Percentiles rank a stretch among this genome's conserved stretches.
phyloP scores from a whole-genome alignment of 164 flowering plant genomes.

The Tetrastigma voinierianum region DNA sequence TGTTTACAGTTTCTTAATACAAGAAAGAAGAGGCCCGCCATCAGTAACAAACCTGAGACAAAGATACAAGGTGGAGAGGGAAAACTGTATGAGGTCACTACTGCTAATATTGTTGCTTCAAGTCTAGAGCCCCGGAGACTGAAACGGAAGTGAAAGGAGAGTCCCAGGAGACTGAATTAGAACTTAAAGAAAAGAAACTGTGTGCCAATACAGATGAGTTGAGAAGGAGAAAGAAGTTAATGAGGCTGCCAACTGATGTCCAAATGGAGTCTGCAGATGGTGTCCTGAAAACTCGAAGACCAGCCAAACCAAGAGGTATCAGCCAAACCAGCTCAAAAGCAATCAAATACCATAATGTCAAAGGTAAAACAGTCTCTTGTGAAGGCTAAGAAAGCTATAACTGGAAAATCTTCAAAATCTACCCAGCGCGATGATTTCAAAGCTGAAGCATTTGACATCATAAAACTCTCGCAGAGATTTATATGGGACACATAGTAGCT shows the following conservation, averaged over 20 bases:
- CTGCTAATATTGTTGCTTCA: constrained; percentile 8
- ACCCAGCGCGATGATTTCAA: constrained; percentile 41
- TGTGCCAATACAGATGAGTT: constrained; percentile 5
- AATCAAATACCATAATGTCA: constrained; percentile 48
- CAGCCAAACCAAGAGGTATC: constrained; percentile 21
- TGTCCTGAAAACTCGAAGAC: constrained; percentile 24
- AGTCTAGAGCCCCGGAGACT: constrained; percentile 14
- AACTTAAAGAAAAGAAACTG: constrained; percentile 13
- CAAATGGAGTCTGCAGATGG: constrained; percentile 11
- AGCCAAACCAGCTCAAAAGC: constrained; percentile 37
- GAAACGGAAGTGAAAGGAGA: constrained; percentile 20
- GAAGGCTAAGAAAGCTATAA: constrained; percentile 79
- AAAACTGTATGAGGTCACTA: constrained; percentile 10
- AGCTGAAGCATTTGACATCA: constrained; percentile 25
- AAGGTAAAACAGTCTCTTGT: constrained; percentile 73
- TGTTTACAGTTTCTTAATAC: constrained; percentile 24
- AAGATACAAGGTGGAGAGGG: constrained; percentile 11
- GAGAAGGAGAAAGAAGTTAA: constrained; percentile 19
- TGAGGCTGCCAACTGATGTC: constrained; percentile 17
- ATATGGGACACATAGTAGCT: not conserved
- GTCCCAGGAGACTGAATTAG: too few relatives aligned
- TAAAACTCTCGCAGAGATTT: not conserved
- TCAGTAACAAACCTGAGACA: constrained; percentile 16
- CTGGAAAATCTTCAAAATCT: constrained; percentile 66
- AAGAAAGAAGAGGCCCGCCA: constrained; percentile 19